Evolutionary conservation across 1,139 yeast species (phyloP), one percentile per base, ranked within the genome.

Genomic region (Kodamaea derodonti): DNA sequence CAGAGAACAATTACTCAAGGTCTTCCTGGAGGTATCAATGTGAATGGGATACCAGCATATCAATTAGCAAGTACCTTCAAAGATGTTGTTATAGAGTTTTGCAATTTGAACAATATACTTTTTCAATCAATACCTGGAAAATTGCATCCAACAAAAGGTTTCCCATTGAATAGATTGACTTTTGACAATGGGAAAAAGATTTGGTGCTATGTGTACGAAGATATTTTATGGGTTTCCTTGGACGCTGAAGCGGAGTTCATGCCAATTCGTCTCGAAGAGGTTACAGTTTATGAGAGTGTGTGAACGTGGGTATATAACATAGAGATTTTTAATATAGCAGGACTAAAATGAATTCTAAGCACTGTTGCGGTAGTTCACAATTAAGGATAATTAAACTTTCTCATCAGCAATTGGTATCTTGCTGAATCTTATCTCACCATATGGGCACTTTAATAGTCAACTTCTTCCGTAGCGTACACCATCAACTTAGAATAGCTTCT

Each of bases 41-140:
- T 50, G 10, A 46, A 59, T 17, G 69, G 69, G 1, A 50, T 63
- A 3, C 66, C 70, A 0, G 43, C 62, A 0, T 47, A 54, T 29
- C 54, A 53, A 23, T 49, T 67, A 4, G 39, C 53, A 36, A 58
- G 65, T 3, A 47, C 66, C 1, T 69, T 65, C 38, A 65, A 56
- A 33, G 72, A 69, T 39, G 70, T 69, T 12, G 62, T 69, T 3
- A 45, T 42, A 24, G 46, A 56, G 1, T 52, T 45, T 38, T 69
- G 75, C 43, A 32, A 50, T 11, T 40, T 47, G 6, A 43, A 57
- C 20, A 50, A 53, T 14, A 56, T 65, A 9, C 35, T 53, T 3
- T 48, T 65, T 30, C 42, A 42, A 2, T 18, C 41, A 15, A 37
- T 40, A 4, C 48, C 50, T n/a, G 44, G 45, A 15, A 37, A 37